A percentile compares a stretch with the other conserved stretches of the same genome.
These are phyloP conservation scores for Gigaspora rosea DNA, from an alignment of 192 early-diverging fungal species.

Conservation along the genomic window DNA sequence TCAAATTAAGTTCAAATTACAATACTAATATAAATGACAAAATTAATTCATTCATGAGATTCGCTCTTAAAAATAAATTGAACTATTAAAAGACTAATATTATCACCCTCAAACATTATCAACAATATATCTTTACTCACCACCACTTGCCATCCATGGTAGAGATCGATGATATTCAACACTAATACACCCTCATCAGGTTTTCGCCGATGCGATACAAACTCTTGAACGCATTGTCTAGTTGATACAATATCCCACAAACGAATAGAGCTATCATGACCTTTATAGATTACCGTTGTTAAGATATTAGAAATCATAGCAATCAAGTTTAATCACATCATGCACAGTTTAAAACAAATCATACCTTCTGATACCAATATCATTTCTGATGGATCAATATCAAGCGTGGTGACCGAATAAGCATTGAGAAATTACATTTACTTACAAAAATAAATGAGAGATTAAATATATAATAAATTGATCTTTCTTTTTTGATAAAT, in stretches of 20 bases:
- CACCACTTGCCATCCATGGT: constrained; percentile 57
- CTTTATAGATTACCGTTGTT: constrained; percentile 35
- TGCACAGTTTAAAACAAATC: too few species aligned
- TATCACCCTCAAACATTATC: not conserved
- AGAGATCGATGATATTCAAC: constrained; percentile 60
- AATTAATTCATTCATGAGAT: too few species aligned
- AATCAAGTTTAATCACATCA: not conserved
- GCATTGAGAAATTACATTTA: constrained; percentile 59
- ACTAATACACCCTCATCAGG: constrained; percentile 74
- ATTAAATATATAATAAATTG: too few species aligned
- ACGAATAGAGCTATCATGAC: constrained; percentile 76
- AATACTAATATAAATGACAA: too few species aligned
- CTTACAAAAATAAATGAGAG: constrained; percentile 43
- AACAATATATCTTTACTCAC: constrained; percentile 52
- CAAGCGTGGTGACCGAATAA: constrained; percentile 65
- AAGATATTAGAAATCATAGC: not conserved
- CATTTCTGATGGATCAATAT: constrained; percentile 64
- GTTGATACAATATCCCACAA: constrained; percentile 72
- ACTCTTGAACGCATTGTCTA: constrained; percentile 70
- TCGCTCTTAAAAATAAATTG: too few species aligned
- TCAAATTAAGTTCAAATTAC: too few species aligned
- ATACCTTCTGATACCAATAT: constrained; percentile 67
- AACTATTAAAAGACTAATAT: too few species aligned
- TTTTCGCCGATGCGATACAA: constrained; percentile 67
- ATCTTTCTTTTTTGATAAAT: too few species aligned